Evolutionary conservation across 2,329 filamentous ascomycete genomes (phyloP), one percentile per base, ranked within the genome.

Genomic region (Hymenoscyphus fraxineus): DNA sequence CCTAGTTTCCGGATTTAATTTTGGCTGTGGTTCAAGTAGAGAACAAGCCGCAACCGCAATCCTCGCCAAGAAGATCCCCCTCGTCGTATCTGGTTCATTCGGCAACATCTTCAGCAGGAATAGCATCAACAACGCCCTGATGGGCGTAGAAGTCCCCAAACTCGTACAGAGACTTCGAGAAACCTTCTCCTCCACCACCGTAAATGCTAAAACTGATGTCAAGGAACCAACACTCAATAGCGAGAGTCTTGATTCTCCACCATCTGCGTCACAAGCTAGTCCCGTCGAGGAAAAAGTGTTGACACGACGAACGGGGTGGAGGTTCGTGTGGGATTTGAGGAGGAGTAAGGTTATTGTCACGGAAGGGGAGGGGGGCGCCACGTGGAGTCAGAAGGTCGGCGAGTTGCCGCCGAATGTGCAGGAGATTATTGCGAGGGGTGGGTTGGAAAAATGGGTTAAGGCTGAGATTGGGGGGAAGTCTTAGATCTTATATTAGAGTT

Each of bases 21-120:
- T 97, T 74, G 94, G 94, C 58, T 92, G 88, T 69, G 93, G 93
- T 19, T 86, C 82, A 64, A 92, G 88, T 0, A 81, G 93, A 62
- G 93, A 97, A 76, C 92, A 97, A 76, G 92, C 92, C 6, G 93
- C 93, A 0, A 97, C 94, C 0, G 89, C 93, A 0, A 89, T 96
- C 63, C 81, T 96, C 0, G 92, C 92, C 16, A 92, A 89, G 78
- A 77, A 88, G 70, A 93, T 96, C 65, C 89, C 89, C 0, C 84
- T 96, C 2, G 91, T 96, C 0, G 87, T 96, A 0, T 83, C 90
- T 0, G 91, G 90, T 58, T 93, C 88, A 77, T 93, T 96, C 72
- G 87, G 89, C 63, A 95, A 92, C 78, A 96, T 94, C 75, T 96
- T 95, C 75, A 83, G 81, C 71, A 80, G 91, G 2, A 93, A 92